Percentiles rank a stretch among this genome's conserved stretches.
These are phyloP conservation scores for Trifolium dubium DNA, from an alignment of 306 rosid genomes.

Conservation along the genomic window DNA sequence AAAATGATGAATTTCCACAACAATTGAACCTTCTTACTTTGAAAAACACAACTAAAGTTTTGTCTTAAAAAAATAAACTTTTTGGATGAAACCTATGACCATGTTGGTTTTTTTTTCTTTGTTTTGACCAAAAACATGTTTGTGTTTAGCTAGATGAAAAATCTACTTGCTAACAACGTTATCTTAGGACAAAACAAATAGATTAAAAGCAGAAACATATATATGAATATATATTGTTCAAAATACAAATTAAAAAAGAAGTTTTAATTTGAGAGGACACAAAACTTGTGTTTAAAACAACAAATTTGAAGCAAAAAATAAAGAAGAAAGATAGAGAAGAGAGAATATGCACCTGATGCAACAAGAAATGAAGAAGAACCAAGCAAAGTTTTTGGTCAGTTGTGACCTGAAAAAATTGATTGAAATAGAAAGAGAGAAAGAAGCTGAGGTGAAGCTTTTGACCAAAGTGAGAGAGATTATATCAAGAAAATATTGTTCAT, in stretches of 20 bases:
- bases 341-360: neutral
- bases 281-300: neutral
- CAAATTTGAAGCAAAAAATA: neutral
- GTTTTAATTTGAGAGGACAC: neutral
- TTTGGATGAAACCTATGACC: constrained; percentile 13
- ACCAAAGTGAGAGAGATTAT: constrained; percentile 35
- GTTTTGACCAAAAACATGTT: too few relatives aligned
- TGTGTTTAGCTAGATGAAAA: neutral
- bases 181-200: neutral
- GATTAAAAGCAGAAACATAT: neutral
- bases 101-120: neutral
- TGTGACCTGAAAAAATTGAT: constrained; percentile 18
- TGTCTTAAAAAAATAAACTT: neutral
- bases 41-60: neutral
- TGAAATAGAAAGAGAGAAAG: constrained; percentile 35
- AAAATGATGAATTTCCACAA: neutral
- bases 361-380: neutral
- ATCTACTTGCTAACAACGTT: neutral
- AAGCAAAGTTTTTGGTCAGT: neutral
- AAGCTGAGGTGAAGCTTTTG: constrained; percentile 45
- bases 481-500: constrained; percentile 37
- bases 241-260: constrained; percentile 14
- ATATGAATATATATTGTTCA: neutral
- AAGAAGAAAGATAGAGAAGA: neutral
- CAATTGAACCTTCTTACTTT: neutral